phyloP scores from a whole-genome alignment of 345 rosid genomes.

The Carallia brachiata region DNA sequence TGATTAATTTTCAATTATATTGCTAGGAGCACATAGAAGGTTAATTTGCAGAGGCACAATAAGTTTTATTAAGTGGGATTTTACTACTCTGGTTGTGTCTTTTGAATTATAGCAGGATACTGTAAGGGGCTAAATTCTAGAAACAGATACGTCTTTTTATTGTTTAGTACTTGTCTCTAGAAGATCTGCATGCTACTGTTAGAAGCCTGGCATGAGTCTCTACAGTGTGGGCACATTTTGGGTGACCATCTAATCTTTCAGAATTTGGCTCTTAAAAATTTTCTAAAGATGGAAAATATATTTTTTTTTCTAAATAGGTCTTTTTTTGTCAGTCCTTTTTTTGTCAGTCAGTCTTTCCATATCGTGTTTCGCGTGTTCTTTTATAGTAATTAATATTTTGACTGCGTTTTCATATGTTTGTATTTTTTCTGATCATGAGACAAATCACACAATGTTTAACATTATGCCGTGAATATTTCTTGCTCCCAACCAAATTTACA shows the following conservation, averaged over 20 bases:
- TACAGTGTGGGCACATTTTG: too few relatives aligned
- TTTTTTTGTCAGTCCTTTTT: too few relatives aligned
- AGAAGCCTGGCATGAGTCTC: too few relatives aligned
- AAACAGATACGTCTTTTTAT: not conserved
- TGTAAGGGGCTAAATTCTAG: not conserved
- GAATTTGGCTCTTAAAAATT: too few relatives aligned
- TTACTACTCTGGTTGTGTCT: not conserved
- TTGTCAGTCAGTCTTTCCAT: not conserved
- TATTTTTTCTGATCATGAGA: not conserved
- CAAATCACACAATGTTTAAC: not conserved
- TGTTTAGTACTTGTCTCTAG: not conserved
- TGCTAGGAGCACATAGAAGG: conserved; percentile 1
- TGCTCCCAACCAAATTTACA: not conserved
- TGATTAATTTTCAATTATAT: not conserved
- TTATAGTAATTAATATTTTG: not conserved
- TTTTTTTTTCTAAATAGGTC: too few relatives aligned
- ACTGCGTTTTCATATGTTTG: not conserved
- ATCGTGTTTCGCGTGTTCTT: not conserved
- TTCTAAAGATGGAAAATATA: too few relatives aligned
- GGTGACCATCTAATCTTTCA: too few relatives aligned
- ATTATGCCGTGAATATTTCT: not conserved
- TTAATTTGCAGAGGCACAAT: not conserved
- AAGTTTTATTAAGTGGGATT: not conserved
- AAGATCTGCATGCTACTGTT: too few relatives aligned
- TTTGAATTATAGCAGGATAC: not conserved